phyloP scores from a whole-genome alignment of 1,139 yeast genomes.

The Sugiyamaella sp. region DNA sequence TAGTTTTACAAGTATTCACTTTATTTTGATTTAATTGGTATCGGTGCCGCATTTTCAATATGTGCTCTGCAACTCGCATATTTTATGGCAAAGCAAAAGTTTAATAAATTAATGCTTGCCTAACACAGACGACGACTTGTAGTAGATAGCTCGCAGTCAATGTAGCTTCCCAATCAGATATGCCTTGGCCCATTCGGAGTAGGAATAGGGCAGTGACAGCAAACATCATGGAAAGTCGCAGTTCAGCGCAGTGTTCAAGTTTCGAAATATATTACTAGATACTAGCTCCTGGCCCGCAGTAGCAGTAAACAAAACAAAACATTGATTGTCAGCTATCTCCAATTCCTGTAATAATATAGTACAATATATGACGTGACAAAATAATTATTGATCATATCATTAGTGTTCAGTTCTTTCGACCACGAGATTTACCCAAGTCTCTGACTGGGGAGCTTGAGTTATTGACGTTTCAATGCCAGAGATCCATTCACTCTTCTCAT shows the following conservation, averaged over 20 bases:
- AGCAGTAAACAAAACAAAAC: background rate
- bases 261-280: background rate
- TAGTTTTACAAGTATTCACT: background rate
- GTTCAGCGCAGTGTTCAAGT: background rate
- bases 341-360: background rate
- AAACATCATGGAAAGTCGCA: background rate
- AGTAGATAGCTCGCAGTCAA: background rate
- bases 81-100: background rate
- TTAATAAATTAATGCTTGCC: conserved; percentile 12
- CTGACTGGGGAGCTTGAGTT: conserved; percentile 25
- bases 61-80: conserved; percentile 10
- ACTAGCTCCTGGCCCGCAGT: background rate
- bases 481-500: conserved; percentile 58
- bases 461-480: conserved; percentile 30
- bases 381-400: background rate
- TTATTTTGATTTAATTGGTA: conserved; percentile 7
- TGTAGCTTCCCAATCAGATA: background rate
- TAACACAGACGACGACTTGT: background rate
- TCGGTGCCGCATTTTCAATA: background rate
- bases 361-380: background rate
- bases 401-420: conserved; percentile 11
- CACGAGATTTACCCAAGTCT: conserved; percentile 36
- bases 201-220: too few species aligned
- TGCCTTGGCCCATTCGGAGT: too few species aligned
- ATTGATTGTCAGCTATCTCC: background rate